Evolutionary conservation across 331 rosid genomes (phyloP), one percentile per base, ranked within the genome.

Genomic region (Saraca asoca): DNA sequence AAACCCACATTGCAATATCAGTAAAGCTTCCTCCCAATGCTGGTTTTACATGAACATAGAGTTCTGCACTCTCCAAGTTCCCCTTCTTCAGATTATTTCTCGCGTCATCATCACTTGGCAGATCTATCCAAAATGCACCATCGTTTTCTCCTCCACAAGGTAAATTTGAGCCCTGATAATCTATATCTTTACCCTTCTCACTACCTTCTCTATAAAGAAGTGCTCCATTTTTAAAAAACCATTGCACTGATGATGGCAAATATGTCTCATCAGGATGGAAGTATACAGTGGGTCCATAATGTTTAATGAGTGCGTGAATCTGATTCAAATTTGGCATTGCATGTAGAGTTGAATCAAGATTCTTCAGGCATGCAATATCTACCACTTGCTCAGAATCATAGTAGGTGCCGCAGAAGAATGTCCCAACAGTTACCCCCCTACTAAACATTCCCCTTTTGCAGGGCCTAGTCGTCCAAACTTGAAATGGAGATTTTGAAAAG

Each of bases 1-100:
- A 93, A 17, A 90, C 83, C 98, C 98, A 93, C 95, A 93, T 87
- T 34, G 70, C 95, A n/a, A 93, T 84, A 84, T 93, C 98, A 6
- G 91, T 87, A 71, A 84, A 93, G 64, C 95, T 80, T 75, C 97
- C 98, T 66, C 97, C 98, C 13, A 85, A 7, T 38, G 96, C 95
- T 35, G 95, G 96, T 70, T 93, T 93, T 17, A 82, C 96, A 77
- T 93, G 98, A 79, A 90, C 90, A 79, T 93, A 93, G 46, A 93
- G 95, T 69, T 81, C 80, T 3, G 97, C 89, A 46, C 88, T 93
- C 76, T 87, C 90, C 24, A 87, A 34, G 78, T 85, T 72, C 48
- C 97, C 98, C 5, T 65, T 79, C 79, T 84, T 93, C 41, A 93
- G 81, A 77, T 70, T 2, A 58, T 57, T 55, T 57, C 78, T 71